Conservation (phyloP, 1,139 yeast species). For the Diutina ranongensis region DNA sequence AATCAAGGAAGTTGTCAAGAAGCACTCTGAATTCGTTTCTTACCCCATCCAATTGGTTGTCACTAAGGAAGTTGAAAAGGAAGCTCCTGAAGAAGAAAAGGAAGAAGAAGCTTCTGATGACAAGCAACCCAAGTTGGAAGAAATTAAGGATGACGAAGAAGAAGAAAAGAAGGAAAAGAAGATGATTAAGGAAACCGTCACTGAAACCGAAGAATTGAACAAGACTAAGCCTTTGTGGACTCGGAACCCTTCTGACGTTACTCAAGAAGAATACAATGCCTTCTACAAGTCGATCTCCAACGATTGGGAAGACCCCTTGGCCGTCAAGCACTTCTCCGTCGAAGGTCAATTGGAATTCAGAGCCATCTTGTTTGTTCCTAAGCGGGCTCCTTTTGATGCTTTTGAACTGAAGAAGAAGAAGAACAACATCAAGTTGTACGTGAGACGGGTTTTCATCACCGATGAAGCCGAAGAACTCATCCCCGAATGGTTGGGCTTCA, state of each 20-base stretch:
- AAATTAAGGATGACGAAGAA: slow-evolving; percentile 54
- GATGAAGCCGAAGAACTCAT: slow-evolving; percentile 99
- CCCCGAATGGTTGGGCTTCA: slow-evolving; percentile 97
- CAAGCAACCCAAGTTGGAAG: slow-evolving; percentile 34
- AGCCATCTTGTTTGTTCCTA: slow-evolving; percentile 95
- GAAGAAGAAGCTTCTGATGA: slow-evolving; percentile 36
- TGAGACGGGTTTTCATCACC: slow-evolving; percentile 98
- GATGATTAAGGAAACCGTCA: slow-evolving; percentile 75
- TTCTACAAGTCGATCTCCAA: slow-evolving; percentile 98
- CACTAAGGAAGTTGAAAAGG: slow-evolving; percentile 97
- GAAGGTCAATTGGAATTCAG: slow-evolving; percentile 99
- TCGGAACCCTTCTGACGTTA: slow-evolving; percentile 94
- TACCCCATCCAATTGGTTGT: slow-evolving; percentile 98
- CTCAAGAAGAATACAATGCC: slow-evolving; percentile 98
- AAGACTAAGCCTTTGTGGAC: slow-evolving; percentile 99
- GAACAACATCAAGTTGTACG: slow-evolving; percentile 97
- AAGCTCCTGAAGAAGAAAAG: slow-evolving; percentile 52
- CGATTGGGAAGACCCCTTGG: slow-evolving; percentile 99
- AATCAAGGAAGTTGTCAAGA: slow-evolving; percentile 98
- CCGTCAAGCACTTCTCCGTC: slow-evolving; percentile 98
- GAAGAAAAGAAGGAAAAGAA: slow-evolving; percentile 48
- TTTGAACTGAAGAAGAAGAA: slow-evolving; percentile 98
- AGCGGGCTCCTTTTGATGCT: slow-evolving; percentile 98
- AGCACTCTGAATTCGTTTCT: slow-evolving; percentile 98
- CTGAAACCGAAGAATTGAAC: slow-evolving; percentile 94